Base-by-base conservation (phyloP, 2,329 filamentous ascomycete species). In the Hymenoscyphus fraxineus region DNA sequence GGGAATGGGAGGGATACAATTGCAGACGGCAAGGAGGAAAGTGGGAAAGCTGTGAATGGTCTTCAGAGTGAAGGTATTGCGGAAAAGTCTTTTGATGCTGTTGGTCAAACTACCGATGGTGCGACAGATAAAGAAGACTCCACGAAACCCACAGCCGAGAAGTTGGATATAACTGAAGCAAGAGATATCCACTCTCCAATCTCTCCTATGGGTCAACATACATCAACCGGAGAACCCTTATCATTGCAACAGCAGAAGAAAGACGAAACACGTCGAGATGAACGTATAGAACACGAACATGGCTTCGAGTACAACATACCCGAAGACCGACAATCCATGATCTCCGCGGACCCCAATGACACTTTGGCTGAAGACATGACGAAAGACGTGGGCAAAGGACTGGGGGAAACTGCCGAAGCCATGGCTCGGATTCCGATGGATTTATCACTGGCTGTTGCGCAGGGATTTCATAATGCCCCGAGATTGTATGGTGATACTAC, bases 391-490 rank as follows among this genome's bases (percentile, higher is more conserved):
- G 71, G 70, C 1, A 64, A 66, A 16, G 72, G 73, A 5, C 47
- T 75, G 35, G 73, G 71, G 1, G 65, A 72, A 59, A 71, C 73
- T 19, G 71, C 70, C 1, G 71, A 70, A 58, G 65, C 70, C 4
- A 66, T 75, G 38, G 69, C 69, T 38, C 66, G 69, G 66, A 83
- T 85, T 0, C 88, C 88, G 0, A 83, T 88, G 68, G 82, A 88
- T 69, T 74, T 90, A 2, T 80, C 83, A 0, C 76, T 89, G 51
- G 85, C 86, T 0, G 73, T 90, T 1, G 85, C 86, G 1, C 87
- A 90, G 72, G 88, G 88, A 1, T 90, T 90, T 67, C 88, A 90
- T 73, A 91, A 91, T 68, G 87, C 86, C 0, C 88, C 88, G 1
- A 82, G 87, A 1, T 79, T 91, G 0, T 91, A 91, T 69, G 88